Evolutionary conservation across 1,139 yeast genomes (phyloP), one percentile per base, ranked within the genome.

Genomic region (Sugiyamaella japonica): DNA sequence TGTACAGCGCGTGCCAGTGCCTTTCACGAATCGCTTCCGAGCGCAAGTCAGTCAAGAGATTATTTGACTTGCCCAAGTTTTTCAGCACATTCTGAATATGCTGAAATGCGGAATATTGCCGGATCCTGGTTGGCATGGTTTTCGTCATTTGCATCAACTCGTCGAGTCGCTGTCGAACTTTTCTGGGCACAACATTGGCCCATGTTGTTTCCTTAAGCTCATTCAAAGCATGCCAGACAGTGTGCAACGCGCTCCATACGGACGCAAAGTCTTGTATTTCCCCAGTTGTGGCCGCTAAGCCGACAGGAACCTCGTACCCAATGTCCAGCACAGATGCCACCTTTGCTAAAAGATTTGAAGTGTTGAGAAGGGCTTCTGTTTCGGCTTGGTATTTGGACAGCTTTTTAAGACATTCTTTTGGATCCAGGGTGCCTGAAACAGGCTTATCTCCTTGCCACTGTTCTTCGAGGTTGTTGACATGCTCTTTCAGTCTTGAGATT

Each of bases 41-140:
- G 58, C 78, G 81, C 58, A 90, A 70, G 6, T 80, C 84, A 0
- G 72, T 63, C 1, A 87, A 50, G 9, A 76, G 56, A 0, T 80
- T 69, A 29, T 75, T 72, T 3, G 73, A 68, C 53, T 75, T 74
- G 28, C 79, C 61, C 37, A 78, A 67, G 1, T 67, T 63, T 55
- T 79, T 79, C 5, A 87, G 68, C 0, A 67, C 64, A 12, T 70
- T 70, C 59, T 83, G 84, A 31, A 85, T 75, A 41, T 79, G 79
- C 59, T 81, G 86, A 66, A 85, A 86, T 0, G 91, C 89, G 1
- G 84, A 74, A 65, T 87, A 86, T 59, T 85, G 90, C 7, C 89
- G 77, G 17, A 85, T 76, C 16, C 79, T 75, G 0, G 78, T 71
- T 0, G 95, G 88, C 70, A 85, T 75, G 0, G 78, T 66, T 54